Evolutionary conservation across 352 stramenopile genomes (phyloP).

Genomic region (Hyaloperonospora arabidopsidis): DNA sequence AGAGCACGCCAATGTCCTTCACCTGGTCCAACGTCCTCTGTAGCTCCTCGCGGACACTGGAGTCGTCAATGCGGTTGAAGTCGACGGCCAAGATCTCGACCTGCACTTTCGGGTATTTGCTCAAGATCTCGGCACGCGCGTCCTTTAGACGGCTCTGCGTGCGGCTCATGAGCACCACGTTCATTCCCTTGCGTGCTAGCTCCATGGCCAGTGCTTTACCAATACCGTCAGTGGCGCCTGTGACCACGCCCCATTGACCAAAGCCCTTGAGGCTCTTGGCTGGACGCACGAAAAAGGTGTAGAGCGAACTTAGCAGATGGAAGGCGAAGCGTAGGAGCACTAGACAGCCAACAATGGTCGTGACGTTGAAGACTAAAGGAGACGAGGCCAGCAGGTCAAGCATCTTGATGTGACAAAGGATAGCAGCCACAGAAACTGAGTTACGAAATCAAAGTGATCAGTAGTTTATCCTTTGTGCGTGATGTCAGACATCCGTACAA

Average conservation of each 20-base stretch:
- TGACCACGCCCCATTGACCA: conserved; percentile 96
- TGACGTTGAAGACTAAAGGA: conserved; percentile 38
- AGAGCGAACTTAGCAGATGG: conserved; percentile 43
- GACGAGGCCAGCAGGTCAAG: conserved; percentile 19
- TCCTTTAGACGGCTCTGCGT: conserved; percentile 94
- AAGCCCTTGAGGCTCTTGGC: conserved; percentile 91
- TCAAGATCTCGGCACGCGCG: conserved; percentile 89
- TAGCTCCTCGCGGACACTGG: conserved; percentile 47
- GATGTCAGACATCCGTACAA: too few species aligned
- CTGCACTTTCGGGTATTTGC: conserved; percentile 85
- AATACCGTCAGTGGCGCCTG: conserved; percentile 92
- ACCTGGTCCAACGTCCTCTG: conserved; percentile 50
- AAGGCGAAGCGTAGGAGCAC: conserved; percentile 48
- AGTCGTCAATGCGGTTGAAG: conserved; percentile 89
- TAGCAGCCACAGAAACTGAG: too few species aligned
- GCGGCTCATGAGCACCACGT: conserved; percentile 95
- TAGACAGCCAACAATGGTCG: conserved; percentile 37
- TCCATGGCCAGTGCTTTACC: conserved; percentile 89
- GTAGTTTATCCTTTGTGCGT: too few species aligned
- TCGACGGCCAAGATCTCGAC: conserved; percentile 89
- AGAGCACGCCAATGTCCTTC: conserved; percentile 93
- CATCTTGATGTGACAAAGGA: too few species aligned
- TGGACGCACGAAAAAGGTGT: conserved; percentile 89
- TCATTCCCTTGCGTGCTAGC: conserved; percentile 95
- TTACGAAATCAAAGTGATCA: too few species aligned